Conservation (phyloP, 2,329 filamentous ascomycete species). For the Aspergillus awamori region DNA sequence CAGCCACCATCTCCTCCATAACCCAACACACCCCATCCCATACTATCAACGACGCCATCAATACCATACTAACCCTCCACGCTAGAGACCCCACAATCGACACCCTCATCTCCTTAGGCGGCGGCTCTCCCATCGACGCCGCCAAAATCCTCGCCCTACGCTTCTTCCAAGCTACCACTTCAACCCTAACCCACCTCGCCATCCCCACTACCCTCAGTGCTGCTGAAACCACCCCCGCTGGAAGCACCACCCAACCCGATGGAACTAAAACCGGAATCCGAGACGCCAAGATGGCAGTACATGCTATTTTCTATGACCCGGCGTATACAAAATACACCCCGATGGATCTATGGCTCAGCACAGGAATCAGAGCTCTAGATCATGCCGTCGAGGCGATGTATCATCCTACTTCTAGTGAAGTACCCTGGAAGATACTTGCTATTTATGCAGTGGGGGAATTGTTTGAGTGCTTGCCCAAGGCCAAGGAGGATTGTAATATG, state of each 20-base stretch:
- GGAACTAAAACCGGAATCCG: background rate
- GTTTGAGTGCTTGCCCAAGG: background rate
- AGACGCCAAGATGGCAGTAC: background rate
- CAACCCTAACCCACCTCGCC: constrained; percentile 3
- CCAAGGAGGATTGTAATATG: background rate
- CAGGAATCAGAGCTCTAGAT: constrained; percentile 10
- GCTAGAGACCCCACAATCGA: background rate
- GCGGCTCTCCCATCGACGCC: constrained; percentile 8
- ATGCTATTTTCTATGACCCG: constrained; percentile 10
- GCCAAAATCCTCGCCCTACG: constrained; percentile 2
- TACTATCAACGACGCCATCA: background rate
- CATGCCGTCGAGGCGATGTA: constrained; percentile 9
- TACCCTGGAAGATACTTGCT: constrained; percentile 4
- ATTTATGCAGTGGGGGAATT: background rate
- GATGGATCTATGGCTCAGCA: constrained; percentile 3
- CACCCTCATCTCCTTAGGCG: constrained; percentile 7
- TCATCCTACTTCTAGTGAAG: background rate
- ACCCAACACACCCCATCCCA: background rate
- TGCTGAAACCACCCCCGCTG: constrained; percentile 9
- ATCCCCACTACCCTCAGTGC: constrained; percentile 14
- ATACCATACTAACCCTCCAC: background rate
- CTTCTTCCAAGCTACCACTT: background rate
- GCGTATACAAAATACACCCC: constrained; percentile 4
- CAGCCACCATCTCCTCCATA: constrained; percentile 6
- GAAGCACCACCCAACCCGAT: background rate